Base-by-base conservation (phyloP, 208 protist genomes). In the Leishmania tarentolae region DNA sequence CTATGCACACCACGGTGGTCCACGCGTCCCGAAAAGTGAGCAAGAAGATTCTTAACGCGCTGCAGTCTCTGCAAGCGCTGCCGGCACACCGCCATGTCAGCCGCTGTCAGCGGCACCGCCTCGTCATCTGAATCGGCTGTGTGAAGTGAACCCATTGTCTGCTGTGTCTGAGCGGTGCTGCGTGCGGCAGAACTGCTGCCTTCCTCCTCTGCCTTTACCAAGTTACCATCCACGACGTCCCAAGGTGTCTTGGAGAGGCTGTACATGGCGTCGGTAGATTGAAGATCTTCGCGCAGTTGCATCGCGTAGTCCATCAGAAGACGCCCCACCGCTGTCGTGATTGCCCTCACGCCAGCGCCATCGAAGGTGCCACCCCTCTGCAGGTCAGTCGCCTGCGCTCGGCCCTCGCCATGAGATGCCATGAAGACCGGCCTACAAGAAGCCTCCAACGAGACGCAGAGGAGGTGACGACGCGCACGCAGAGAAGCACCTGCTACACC, bases 271-370 rank as follows among this genome's bases (percentile, higher is more conserved):
- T 28, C 42, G 2, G n/a, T 37, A n/a, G 31, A 53, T 2, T 74
- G 80, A 11, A 87, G 76, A 56, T 89, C 88, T n/a, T 92, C 90
- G 21, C 87, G 82, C 5, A 88, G 80, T 74, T 94, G 90, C 37
- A 83, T 61, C 9, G 78, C 86, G 82, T 91, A 94, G 59, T 94
- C 88, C 8, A 56, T 63, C 21, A 92, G 75, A 44, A 94, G 76
- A 28, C 81, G 85, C 1, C 84, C 61, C 17, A 94, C 80, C 13
- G 83, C 53, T 8, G 79, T 17, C 17, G 76, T n/a, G 37, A 85
- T 78, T 0, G 75, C 37, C 6, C 8, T 4, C 11, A 79, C 71
- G 24, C 74, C 31, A 24, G 50, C 44, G 50, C 72, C 47, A 6
- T 35, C 50, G 35, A 37, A 46, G 50, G 44, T 21, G 46, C 72